These are phyloP conservation scores for Solanum sitiens DNA, from an alignment of 257 asterid species.

Conservation along the genomic window DNA sequence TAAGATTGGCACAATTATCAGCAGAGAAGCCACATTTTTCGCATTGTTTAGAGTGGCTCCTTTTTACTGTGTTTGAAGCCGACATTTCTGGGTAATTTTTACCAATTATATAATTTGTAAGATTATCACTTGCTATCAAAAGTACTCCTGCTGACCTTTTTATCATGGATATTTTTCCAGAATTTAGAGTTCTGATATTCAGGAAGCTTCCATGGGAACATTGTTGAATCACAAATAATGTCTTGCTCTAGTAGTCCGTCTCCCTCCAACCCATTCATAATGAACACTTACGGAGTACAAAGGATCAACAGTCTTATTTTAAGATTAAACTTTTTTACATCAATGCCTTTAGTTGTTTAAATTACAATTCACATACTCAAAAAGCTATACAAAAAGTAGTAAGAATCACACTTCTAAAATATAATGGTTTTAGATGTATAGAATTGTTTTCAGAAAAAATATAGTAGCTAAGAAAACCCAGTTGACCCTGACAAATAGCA, in stretches of 20 bases:
- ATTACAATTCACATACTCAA: background rate
- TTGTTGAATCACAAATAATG: background rate
- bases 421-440: background rate
- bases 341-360: background rate
- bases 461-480: background rate
- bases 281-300: background rate
- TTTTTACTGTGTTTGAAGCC: slow-evolving; percentile 97
- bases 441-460: background rate
- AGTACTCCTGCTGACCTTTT: background rate
- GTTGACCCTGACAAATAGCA: background rate
- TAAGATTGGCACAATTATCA: slow-evolving; percentile 79
- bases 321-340: background rate
- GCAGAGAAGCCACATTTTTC: slow-evolving; percentile 99
- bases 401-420: background rate
- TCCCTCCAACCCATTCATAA: background rate
- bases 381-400: background rate
- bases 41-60: slow-evolving; percentile 98
- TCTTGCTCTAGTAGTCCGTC: background rate
- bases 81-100: slow-evolving; percentile 73
- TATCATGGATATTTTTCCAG: background rate
- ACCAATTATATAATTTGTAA: background rate
- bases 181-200: background rate
- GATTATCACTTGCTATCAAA: background rate
- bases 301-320: background rate
- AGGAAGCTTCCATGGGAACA: background rate